Evolutionary conservation across 306 rosid species (phyloP).

Genomic region (Lathyrus tuberosus): DNA sequence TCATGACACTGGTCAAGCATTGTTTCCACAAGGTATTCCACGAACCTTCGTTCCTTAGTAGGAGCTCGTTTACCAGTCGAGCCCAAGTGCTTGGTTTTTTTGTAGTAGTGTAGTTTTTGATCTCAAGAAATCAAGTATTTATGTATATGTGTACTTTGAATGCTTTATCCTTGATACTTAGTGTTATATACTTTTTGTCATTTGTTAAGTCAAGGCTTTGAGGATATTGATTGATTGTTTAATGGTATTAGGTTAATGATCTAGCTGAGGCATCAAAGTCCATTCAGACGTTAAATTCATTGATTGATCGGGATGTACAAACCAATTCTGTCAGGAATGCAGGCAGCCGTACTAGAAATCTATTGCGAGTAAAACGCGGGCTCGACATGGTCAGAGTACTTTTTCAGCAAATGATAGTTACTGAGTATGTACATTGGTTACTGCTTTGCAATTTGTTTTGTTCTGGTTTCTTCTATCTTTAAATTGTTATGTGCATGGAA

Average conservation of each 20-base stretch:
- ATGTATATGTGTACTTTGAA: background rate
- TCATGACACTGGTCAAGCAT: no score
- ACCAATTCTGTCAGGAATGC: slow-evolving; percentile 56
- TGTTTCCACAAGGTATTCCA: no score
- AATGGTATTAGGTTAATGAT: slow-evolving; percentile 65
- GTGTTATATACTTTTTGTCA: slow-evolving; percentile 7
- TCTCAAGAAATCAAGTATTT: background rate
- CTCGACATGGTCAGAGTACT: slow-evolving; percentile 87
- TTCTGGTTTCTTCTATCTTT: slow-evolving; percentile 5
- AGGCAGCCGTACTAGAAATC: slow-evolving; percentile 90
- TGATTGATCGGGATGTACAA: slow-evolving; percentile 72
- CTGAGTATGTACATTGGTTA: slow-evolving; percentile 57
- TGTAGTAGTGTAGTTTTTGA: background rate
- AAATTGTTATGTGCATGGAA: background rate
- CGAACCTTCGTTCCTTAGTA: no score
- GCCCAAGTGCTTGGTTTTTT: background rate
- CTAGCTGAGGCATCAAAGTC: slow-evolving; percentile 82
- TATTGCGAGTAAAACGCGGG: slow-evolving; percentile 89
- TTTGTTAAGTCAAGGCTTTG: slow-evolving; percentile 6
- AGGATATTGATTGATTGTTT: slow-evolving; percentile 23
- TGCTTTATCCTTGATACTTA: background rate
- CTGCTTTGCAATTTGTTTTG: background rate
- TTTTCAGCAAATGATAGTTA: slow-evolving; percentile 69
- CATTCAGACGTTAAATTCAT: slow-evolving; percentile 52
- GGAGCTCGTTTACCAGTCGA: no score